Base-by-base conservation (phyloP, 257 asterid genomes). In the Verbena officinalis region DNA sequence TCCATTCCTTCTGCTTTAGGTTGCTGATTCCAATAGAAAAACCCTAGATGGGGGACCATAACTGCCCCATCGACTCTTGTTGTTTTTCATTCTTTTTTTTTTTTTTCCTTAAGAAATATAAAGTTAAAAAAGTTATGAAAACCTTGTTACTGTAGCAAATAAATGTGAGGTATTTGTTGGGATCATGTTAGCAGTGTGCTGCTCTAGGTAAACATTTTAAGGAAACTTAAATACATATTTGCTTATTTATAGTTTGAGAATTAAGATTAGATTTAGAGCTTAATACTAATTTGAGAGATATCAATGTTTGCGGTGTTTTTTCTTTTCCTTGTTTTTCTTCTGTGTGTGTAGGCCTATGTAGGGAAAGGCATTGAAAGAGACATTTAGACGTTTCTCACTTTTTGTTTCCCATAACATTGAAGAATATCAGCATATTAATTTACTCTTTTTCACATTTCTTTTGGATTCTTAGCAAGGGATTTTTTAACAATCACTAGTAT, bases 31-130 rank as follows among this genome's bases (percentile, higher is more conserved):
- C 78, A 68, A 67, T 65, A 64, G 76, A 56, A 69, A 43, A 80
- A 69, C 64, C 76, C 77, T 71, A 60, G 62, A 63, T 59, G 73
- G 82, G 81, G 83, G 86, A 77, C 88, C 90, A 67, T 68, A 61
- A 62, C 77, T 71, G 70, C 61, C 70, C 49, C 73, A 64, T 59
- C 64, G 76, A 59, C 67, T 34, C 63, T 59, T 11, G 40, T 23
- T 50, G 9, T 52, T 53, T 43, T 43, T 42, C 19, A n/a, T n/a
- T n/a, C 4, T 1, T 48, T 13, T 65, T 30, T 31, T 3, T 40
- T 42, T 9, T 20, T 31, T 3, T 40, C 30, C 5, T 20, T 4
- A 24, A 39, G 11, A 7, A 31, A 14, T 24, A 19, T 10, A 12
- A 9, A 31, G 10, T 50, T 21, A 43, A 22, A 42, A 12, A 3